phyloP scores from a whole-genome alignment of 768 basidiomycete species.

The Agaricus blazei region DNA sequence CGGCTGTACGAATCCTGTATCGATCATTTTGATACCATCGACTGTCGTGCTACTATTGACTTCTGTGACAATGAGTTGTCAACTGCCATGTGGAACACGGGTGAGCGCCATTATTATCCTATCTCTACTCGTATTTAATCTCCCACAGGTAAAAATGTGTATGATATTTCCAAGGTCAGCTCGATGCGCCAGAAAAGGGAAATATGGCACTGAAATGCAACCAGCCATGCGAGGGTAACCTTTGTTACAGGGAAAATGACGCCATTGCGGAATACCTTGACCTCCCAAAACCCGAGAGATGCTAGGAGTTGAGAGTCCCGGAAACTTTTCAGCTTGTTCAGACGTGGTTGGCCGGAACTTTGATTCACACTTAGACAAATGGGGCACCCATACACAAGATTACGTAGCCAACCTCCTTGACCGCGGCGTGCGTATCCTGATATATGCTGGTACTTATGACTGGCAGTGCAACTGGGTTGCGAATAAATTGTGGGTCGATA shows the following conservation, averaged over 20 bases:
- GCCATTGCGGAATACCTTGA: slow-evolving; percentile 53
- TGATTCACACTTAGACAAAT: slow-evolving; percentile 56
- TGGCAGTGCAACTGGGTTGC: slow-evolving; percentile 81
- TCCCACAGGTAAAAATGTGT: slow-evolving; percentile 38
- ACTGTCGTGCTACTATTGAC: slow-evolving; percentile 58
- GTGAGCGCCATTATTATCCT: slow-evolving; percentile 21
- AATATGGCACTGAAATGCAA: background rate
- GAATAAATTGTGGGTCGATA: slow-evolving; percentile 72
- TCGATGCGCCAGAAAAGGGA: background rate
- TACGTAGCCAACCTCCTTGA: slow-evolving; percentile 70
- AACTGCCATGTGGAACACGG: slow-evolving; percentile 36
- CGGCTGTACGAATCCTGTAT: slow-evolving; percentile 56
- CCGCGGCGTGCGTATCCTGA: slow-evolving; percentile 67
- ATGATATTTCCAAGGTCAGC: slow-evolving; percentile 50
- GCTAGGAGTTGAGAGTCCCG: slow-evolving; percentile 50
- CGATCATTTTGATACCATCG: slow-evolving; percentile 58
- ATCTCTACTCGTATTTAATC: background rate
- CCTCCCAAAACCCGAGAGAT: slow-evolving; percentile 40
- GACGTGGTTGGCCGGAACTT: slow-evolving; percentile 45
- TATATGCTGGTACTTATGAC: slow-evolving; percentile 72
- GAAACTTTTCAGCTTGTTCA: slow-evolving; percentile 58
- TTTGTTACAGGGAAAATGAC: slow-evolving; percentile 31
- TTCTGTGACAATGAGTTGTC: slow-evolving; percentile 62
- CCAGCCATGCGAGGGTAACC: slow-evolving; percentile 33
- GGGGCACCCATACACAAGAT: slow-evolving; percentile 49